phyloP scores from a whole-genome alignment of 1,139 yeast genomes.

The Saccharomyces hybrid region DNA sequence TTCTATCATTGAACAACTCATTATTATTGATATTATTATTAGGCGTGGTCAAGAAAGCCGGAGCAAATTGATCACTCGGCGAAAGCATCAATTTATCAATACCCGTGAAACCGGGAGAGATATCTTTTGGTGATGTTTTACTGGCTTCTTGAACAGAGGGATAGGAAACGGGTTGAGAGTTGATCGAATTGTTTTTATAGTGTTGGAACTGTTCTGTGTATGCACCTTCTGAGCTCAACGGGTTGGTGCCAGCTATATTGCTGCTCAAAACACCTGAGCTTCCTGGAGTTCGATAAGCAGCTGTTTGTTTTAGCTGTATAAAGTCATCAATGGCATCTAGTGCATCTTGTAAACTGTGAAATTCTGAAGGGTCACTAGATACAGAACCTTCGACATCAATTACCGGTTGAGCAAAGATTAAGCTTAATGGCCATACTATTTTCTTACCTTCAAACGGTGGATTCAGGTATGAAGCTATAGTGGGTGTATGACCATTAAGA shows the following conservation, averaged over 20 bases:
- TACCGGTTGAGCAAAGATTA: conserved; percentile 49
- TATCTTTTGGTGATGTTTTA: conserved; percentile 15
- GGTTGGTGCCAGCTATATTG: conserved; percentile 22
- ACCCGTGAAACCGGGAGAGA: conserved; percentile 14
- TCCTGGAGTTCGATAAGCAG: conserved; percentile 33
- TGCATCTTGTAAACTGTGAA: conserved; percentile 26
- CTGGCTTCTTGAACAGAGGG: conserved; percentile 9
- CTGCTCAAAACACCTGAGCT: conserved; percentile 20
- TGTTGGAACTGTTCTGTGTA: conserved; percentile 30
- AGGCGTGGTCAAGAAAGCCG: conserved; percentile 25
- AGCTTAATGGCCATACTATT: conserved; percentile 63
- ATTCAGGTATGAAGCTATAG: conserved; percentile 48
- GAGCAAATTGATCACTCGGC: conserved; percentile 16
- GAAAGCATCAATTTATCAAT: conserved; percentile 13
- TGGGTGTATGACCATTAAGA: conserved; percentile 59
- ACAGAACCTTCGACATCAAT: conserved; percentile 5
- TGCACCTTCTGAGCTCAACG: conserved; percentile 30
- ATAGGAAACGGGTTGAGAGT: conserved; percentile 11
- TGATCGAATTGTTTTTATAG: conserved; percentile 17
- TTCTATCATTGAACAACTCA: conserved; percentile 20
- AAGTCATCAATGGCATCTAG: conserved; percentile 34
- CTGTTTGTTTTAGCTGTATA: conserved; percentile 33
- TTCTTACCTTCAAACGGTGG: conserved; percentile 48
- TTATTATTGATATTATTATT: conserved; percentile 14
- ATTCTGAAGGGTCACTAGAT: conserved; percentile 2